These are phyloP conservation scores for Alternaria conjuncta DNA, from an alignment of 2,329 filamentous ascomycete species.

Conservation along the genomic window DNA sequence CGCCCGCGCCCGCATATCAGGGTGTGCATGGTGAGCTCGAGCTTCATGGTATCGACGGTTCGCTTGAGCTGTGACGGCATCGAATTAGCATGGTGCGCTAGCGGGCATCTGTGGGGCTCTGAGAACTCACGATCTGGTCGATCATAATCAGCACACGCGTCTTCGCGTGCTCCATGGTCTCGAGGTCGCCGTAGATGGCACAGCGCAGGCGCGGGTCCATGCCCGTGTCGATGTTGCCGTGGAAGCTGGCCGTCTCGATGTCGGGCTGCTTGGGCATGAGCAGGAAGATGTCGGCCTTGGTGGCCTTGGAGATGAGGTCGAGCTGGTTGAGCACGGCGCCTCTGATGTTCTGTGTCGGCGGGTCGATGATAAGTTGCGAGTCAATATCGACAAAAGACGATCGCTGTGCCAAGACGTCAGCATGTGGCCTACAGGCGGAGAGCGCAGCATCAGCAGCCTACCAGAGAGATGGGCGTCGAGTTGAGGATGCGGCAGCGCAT, in stretches of 20 bases:
- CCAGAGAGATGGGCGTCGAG: conserved; percentile 89
- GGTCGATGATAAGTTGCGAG: conserved; percentile 85
- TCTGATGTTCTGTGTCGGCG: conserved; percentile 70
- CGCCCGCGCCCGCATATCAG: conserved; percentile 90
- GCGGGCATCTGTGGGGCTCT: conserved; percentile 25
- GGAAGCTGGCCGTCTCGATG: conserved; percentile 78
- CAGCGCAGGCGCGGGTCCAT: conserved; percentile 89
- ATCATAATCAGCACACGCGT: conserved; percentile 96
- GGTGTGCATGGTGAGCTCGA: conserved; percentile 88
- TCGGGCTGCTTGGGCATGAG: conserved; percentile 85
- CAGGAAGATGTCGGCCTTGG: conserved; percentile 95
- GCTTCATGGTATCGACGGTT: conserved; percentile 77
- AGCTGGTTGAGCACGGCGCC: conserved; percentile 81
- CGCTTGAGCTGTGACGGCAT: conserved; percentile 66
- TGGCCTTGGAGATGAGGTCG: conserved; percentile 84
- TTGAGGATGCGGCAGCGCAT: conserved; percentile 89
- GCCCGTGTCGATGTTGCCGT: conserved; percentile 76
- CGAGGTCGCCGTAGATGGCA: conserved; percentile 92
- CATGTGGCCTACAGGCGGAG: conserved; percentile 19
- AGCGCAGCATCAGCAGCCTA: conserved; percentile 57
- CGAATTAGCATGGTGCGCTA: conserved; percentile 46
- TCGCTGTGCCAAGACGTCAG: conserved; percentile 63
- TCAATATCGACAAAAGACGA: conserved; percentile 94
- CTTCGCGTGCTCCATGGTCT: conserved; percentile 96
- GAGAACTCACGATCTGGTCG: conserved; percentile 77